phyloP scores from a whole-genome alignment of 306 rosid species.

The Pyrus communis region DNA sequence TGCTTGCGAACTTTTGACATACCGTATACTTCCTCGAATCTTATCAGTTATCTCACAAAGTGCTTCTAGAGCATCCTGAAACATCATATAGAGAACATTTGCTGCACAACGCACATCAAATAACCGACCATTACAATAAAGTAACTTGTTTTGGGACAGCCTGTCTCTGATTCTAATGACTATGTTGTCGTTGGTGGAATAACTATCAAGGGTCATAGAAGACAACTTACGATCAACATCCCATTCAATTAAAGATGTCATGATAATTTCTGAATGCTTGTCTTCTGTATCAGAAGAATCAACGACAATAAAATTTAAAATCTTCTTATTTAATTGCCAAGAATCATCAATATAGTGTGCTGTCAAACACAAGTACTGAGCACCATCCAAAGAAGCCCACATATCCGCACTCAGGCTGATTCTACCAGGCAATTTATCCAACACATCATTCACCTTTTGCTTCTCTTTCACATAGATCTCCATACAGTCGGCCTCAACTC shows the following conservation, averaged over 20 bases:
- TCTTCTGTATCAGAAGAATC: slow-evolving; percentile 84
- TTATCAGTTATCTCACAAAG: slow-evolving; percentile 41
- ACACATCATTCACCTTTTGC: slow-evolving; percentile 74
- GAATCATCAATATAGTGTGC: slow-evolving; percentile 86
- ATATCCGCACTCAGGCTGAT: slow-evolving; percentile 75
- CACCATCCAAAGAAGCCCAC: slow-evolving; percentile 57
- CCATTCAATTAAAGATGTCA: slow-evolving; percentile 89
- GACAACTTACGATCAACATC: slow-evolving; percentile 90
- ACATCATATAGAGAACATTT: slow-evolving; percentile 25
- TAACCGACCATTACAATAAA: slow-evolving; percentile 74
- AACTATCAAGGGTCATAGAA: slow-evolving; percentile 77
- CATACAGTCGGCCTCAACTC: slow-evolving; percentile 86
- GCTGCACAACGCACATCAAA: slow-evolving; percentile 46
- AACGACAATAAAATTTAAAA: slow-evolving; percentile 60
- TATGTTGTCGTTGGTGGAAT: slow-evolving; percentile 59
- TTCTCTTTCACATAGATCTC: slow-evolving; percentile 83
- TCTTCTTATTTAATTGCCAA: slow-evolving; percentile 77
- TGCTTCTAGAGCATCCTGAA: slow-evolving; percentile 50
- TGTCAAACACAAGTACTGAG: slow-evolving; percentile 74
- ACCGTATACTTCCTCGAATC: slow-evolving; percentile 60
- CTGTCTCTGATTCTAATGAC: slow-evolving; percentile 58
- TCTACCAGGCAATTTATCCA: slow-evolving; percentile 94
- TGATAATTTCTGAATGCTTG: slow-evolving; percentile 65
- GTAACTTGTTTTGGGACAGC: slow-evolving; percentile 80
- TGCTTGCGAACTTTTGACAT: slow-evolving; percentile 59